Evolutionary conservation across 768 basidiomycete genomes (phyloP), one percentile per base, ranked within the genome.

Genomic region (Lepiota brunneoincarnata): DNA sequence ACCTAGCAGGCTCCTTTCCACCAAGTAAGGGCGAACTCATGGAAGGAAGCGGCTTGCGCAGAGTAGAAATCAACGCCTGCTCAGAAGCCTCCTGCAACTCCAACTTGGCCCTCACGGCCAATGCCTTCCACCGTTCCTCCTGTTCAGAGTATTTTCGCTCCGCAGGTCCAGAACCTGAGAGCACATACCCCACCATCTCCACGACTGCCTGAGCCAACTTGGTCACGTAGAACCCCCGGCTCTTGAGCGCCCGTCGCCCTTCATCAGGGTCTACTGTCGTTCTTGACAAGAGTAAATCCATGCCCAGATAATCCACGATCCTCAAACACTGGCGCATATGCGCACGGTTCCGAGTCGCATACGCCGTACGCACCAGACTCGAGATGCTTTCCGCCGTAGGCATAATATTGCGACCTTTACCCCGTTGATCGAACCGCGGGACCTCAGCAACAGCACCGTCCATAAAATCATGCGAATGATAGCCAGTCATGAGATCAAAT

Each of bases 401-500:
- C 14, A 64, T 51, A 41, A 84, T 56, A 56, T 72, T 76, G 55
- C 74, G 70, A 23, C 78, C 79, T 28, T 63, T 50, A n/a, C 71
- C 66, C 35, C 74, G 75, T 61, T 68, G 68, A 56, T 78, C 75
- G 10, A 74, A 61, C 53, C 65, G 69, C 7, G 79, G 82, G n/a
- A 46, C 40, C 38, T 54, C 35, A 12, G 61, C 55, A 2, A 72
- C 69, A 4, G 76, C 65, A 4, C 75, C 79, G 37, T 80, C 78
- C 69, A 75, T 75, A 55, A 84, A 83, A 45, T 80, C 80, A 51
- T 78, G 75, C 1, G 67, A 61, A 55, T 76, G 78, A 59, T 80
- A 82, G 5, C 89, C 89, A 3, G 87, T 86, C 83, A 91, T 86
- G 59, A 89, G 70, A 57, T 88, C 81, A 65, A 90, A 86, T 15